phyloP scores from a whole-genome alignment of 495 filamentous ascomycete genomes.

The Penicillium parvum region DNA sequence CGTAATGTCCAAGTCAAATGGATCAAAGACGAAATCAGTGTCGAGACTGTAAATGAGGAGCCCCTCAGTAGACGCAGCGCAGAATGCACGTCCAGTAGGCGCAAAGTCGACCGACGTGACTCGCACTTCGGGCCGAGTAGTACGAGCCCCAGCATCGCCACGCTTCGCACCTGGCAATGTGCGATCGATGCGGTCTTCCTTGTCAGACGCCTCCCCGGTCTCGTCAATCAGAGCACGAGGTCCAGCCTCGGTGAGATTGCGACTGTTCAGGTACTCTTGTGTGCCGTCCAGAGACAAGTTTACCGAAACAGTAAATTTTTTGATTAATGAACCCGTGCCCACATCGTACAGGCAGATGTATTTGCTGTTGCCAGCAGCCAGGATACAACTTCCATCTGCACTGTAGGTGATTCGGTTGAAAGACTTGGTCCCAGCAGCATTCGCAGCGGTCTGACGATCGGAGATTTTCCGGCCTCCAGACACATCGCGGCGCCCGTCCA shows the following conservation, averaged over 20 bases:
- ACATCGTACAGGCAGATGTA: constrained; percentile 96
- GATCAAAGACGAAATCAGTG: constrained; percentile 74
- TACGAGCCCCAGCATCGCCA: constrained; percentile 75
- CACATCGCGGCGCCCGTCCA: constrained; percentile 87
- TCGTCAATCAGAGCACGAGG: constrained; percentile 77
- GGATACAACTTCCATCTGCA: constrained; percentile 81
- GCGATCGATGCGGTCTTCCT: constrained; percentile 76
- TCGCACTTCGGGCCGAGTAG: constrained; percentile 74
- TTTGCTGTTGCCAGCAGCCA: constrained; percentile 93
- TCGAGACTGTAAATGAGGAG: constrained; percentile 90
- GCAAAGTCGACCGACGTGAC: constrained; percentile 83
- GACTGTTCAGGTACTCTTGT: constrained; percentile 93
- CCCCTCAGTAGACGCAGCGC: constrained; percentile 91
- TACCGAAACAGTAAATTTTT: constrained; percentile 89
- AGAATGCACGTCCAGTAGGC: constrained; percentile 84
- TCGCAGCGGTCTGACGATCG: constrained; percentile 87
- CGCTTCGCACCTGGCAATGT: constrained; percentile 85
- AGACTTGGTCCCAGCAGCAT: constrained; percentile 79
- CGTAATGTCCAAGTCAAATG: constrained; percentile 89
- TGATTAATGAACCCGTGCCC: constrained; percentile 79
- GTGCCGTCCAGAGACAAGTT: constrained; percentile 93
- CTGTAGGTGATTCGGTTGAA: constrained; percentile 88
- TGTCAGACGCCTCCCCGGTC: constrained; percentile 82
- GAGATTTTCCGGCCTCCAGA: constrained; percentile 85
- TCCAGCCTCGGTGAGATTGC: constrained; percentile 84